Conservation (phyloP, 2,329 filamentous ascomycete species). For the Scedosporium minutisporum region DNA sequence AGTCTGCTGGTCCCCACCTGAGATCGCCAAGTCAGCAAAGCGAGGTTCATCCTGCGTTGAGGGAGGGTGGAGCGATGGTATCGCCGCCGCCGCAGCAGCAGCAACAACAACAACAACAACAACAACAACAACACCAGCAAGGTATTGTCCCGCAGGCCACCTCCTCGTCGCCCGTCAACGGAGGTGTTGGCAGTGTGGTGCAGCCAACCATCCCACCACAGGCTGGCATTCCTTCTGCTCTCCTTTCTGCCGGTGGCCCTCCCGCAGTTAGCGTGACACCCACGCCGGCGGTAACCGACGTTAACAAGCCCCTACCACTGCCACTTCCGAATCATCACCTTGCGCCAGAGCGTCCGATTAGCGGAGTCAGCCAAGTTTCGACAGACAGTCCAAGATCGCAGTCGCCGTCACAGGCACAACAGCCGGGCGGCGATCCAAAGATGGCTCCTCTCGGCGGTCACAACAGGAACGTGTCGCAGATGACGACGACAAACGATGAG, state of each 20-base stretch:
- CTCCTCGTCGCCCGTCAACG: neutral
- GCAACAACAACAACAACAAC: neutral
- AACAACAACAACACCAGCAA: neutral
- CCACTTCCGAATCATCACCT: neutral
- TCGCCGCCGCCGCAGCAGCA: neutral
- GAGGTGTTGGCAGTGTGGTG: neutral
- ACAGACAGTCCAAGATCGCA: neutral
- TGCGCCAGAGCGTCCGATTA: neutral
- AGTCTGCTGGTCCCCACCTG: neutral
- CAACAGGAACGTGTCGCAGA: slow-evolving; percentile 1
- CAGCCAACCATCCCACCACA: neutral
- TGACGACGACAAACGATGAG: slow-evolving; percentile 9
- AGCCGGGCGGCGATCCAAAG: neutral
- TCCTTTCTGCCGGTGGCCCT: neutral
- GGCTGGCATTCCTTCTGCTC: neutral
- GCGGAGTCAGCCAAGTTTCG: neutral
- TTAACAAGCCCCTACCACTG: neutral
- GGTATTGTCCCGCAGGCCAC: neutral
- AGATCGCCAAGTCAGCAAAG: neutral
- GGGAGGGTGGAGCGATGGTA: neutral
- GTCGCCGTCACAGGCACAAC: neutral
- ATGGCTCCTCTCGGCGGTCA: neutral
- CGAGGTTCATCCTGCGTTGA: neutral
- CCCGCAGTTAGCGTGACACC: neutral
- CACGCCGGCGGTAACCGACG: neutral